Conservation (phyloP, 805 yeast species). For the Saccharomycopsis oosterbeekiorum region DNA sequence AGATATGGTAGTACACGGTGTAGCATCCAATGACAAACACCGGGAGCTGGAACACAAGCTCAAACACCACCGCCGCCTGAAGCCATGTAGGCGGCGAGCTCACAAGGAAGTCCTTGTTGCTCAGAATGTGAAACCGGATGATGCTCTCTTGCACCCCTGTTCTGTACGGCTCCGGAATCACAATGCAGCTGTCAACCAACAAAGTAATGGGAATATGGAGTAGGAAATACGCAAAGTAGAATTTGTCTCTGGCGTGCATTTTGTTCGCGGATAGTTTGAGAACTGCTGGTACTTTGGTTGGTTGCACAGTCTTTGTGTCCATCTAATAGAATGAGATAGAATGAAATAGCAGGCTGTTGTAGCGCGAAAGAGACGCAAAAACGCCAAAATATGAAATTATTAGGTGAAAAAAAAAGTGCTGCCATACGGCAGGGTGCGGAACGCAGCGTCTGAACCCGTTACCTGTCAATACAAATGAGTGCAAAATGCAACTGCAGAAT, state of each 20-base stretch:
- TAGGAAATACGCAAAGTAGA: slow-evolving; percentile 43
- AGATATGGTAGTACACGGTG: slow-evolving; percentile 28
- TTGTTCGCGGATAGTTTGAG: no score
- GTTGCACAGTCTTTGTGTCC: no score
- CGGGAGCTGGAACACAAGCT: slow-evolving; percentile 71
- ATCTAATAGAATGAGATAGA: no score
- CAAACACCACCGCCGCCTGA: slow-evolving; percentile 57
- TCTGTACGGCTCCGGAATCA: slow-evolving; percentile 45
- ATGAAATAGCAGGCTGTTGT: no score
- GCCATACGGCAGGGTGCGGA: no score
- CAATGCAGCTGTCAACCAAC: slow-evolving; percentile 63
- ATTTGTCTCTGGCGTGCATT: slow-evolving; percentile 26
- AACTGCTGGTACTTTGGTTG: no score
- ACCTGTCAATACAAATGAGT: no score
- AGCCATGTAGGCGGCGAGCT: slow-evolving; percentile 62
- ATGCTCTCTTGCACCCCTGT: slow-evolving; percentile 39
- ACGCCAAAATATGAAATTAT: no score
- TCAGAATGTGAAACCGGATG: slow-evolving; percentile 46
- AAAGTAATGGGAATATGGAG: slow-evolving; percentile 70
- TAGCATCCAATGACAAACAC: slow-evolving; percentile 45
- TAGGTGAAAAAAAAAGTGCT: no score
- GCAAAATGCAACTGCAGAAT: no score
- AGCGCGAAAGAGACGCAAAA: no score
- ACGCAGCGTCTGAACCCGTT: no score
- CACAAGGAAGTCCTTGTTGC: slow-evolving; percentile 66